These are phyloP conservation scores for Calocybe cyanea DNA, from an alignment of 768 basidiomycete genomes.

Conservation along the genomic window DNA sequence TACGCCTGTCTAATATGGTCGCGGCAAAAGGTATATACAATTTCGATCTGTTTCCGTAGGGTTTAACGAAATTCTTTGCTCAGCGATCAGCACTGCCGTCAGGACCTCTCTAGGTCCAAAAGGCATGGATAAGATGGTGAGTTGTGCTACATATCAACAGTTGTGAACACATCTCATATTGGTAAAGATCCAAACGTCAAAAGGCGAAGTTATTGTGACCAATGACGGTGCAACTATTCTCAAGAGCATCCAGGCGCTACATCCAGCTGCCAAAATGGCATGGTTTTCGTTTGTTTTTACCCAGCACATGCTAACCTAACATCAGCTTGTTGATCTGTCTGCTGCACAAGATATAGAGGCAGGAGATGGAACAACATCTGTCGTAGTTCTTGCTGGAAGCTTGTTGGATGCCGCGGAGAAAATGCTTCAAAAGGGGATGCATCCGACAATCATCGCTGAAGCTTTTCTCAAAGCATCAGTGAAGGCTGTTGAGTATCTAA, in stretches of 20 bases:
- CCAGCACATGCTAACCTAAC: constrained; percentile 7
- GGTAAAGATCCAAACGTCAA: constrained; percentile 88
- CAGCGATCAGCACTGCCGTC: constrained; percentile 97
- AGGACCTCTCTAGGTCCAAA: constrained; percentile 93
- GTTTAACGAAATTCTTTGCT: constrained; percentile 3
- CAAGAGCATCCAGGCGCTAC: constrained; percentile 91
- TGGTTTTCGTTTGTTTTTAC: constrained; percentile 18
- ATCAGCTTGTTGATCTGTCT: constrained; percentile 92
- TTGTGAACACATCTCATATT: constrained; percentile 6
- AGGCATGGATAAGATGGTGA: constrained; percentile 99
- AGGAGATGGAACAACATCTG: constrained; percentile 96
- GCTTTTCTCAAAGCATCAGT: constrained; percentile 89
- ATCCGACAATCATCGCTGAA: constrained; percentile 96
- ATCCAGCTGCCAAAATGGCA: constrained; percentile 98
- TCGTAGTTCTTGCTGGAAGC: constrained; percentile 94
- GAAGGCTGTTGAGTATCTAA: constrained; percentile 92
- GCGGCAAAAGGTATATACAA: constrained; percentile 78
- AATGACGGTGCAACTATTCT: constrained; percentile 99
- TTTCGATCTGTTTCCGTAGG: background rate
- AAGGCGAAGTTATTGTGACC: constrained; percentile 96
- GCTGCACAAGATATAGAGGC: constrained; percentile 98
- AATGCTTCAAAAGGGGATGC: constrained; percentile 94
- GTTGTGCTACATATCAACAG: constrained; percentile 16
- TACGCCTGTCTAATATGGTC: constrained; percentile 94
- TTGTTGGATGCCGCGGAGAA: constrained; percentile 94